Percentiles rank a stretch among this genome's conserved stretches.
phyloP scores from a whole-genome alignment of 2,329 filamentous ascomycete species.

The Orbilia blumenaviensis region DNA sequence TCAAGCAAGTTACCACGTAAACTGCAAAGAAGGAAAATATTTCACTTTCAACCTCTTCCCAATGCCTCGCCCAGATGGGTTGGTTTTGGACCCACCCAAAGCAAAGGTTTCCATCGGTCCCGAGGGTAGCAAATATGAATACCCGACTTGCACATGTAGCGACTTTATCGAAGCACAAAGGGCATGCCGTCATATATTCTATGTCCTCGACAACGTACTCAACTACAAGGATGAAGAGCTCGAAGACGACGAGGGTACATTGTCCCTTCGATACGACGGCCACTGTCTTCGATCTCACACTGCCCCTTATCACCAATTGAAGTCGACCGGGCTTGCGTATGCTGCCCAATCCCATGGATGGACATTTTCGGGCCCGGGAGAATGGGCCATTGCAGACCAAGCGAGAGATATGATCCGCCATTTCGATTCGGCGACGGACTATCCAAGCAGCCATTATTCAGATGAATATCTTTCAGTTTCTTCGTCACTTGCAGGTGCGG shows the following conservation, averaged over 20 bases:
- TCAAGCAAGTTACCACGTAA: conserved; percentile 23
- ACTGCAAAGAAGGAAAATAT: conserved; percentile 36
- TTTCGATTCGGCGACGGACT: conserved; percentile 19
- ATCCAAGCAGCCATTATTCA: conserved; percentile 24
- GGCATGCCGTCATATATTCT: conserved; percentile 47
- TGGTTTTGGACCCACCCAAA: not conserved
- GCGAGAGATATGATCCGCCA: conserved; percentile 40
- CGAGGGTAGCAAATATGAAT: conserved; percentile 30
- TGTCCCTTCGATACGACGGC: conserved; percentile 34
- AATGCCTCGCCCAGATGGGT: not conserved
- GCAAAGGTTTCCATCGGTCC: conserved; percentile 29
- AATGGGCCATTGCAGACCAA: conserved; percentile 30
- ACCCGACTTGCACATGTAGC: conserved; percentile 30
- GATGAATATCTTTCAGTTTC: conserved; percentile 42
- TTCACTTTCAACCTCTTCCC: conserved; percentile 39
- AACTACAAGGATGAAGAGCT: conserved; percentile 13
- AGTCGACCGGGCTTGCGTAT: conserved; percentile 12
- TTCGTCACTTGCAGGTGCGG: conserved; percentile 38
- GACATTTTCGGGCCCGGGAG: conserved; percentile 20
- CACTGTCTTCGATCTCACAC: conserved; percentile 24
- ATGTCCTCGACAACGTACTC: conserved; percentile 33
- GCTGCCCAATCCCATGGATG: conserved; percentile 26
- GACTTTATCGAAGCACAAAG: not conserved
- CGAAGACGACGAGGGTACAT: not conserved
- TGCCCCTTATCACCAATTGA: conserved; percentile 20